phyloP scores from a whole-genome alignment of 352 stramenopile species.

The Pythium apleroticum region DNA sequence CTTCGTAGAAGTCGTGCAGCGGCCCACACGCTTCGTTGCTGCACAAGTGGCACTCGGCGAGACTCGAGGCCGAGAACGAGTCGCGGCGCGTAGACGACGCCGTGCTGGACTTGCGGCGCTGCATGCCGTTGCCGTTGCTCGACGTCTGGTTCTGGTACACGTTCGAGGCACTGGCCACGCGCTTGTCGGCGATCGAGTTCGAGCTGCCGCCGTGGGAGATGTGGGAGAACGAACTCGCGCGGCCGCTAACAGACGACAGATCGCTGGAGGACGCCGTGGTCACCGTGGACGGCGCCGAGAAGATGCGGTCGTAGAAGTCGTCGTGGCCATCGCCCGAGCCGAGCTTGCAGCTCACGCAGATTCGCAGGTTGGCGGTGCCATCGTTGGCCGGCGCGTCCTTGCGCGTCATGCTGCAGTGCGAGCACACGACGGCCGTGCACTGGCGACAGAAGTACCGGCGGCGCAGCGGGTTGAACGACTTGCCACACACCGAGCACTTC shows the following conservation, averaged over 20 bases:
- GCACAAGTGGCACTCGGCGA: slow-evolving; percentile 50
- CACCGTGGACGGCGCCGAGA: slow-evolving; percentile 44
- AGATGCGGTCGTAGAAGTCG: slow-evolving; percentile 64
- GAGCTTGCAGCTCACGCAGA: slow-evolving; percentile 82
- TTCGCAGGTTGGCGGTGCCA: slow-evolving; percentile 48
- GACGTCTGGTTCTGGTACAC: slow-evolving; percentile 5
- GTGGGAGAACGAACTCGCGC: slow-evolving; percentile 32
- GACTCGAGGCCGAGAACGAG: slow-evolving; percentile 33
- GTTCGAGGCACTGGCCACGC: slow-evolving; percentile 20
- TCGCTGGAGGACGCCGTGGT: slow-evolving; percentile 25
- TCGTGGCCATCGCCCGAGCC: slow-evolving; percentile 45
- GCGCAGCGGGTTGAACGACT: slow-evolving; percentile 81
- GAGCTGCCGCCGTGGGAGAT: slow-evolving; percentile 8
- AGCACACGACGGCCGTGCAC: slow-evolving; percentile 64
- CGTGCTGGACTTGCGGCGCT: slow-evolving; percentile 49
- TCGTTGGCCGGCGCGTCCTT: slow-evolving; percentile 53
- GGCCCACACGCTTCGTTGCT: slow-evolving; percentile 60
- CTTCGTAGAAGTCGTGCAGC: slow-evolving; percentile 46
- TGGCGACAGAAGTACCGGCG: slow-evolving; percentile 70
- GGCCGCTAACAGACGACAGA: slow-evolving; percentile 15
- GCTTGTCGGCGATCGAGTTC: slow-evolving; percentile 19
- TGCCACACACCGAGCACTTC: slow-evolving; percentile 75
- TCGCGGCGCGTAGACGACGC: slow-evolving; percentile 39
- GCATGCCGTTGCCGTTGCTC: background rate
- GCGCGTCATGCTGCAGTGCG: slow-evolving; percentile 67